phyloP scores from a whole-genome alignment of 805 yeast genomes.

The Scheffersomyces coipomensis region DNA sequence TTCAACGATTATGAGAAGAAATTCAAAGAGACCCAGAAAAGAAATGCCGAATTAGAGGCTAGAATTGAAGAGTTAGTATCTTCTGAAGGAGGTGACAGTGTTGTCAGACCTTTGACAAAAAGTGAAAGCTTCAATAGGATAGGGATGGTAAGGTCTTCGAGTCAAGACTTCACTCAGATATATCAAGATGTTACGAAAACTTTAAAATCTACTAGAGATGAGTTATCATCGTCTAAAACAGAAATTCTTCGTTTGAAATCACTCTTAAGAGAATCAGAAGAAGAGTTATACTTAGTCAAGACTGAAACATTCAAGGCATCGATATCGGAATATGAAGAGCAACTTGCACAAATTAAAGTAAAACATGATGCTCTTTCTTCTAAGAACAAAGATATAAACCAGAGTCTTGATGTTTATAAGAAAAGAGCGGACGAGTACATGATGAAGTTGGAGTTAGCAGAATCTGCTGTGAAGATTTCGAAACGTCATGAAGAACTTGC shows the following conservation, averaged over 20 bases:
- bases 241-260: conserved; percentile 42
- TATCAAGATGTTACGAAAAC: conserved; percentile 51
- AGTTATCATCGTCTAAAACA: conserved; percentile 37
- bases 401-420: conserved; percentile 61
- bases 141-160: conserved; percentile 23
- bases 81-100: conserved; percentile 6
- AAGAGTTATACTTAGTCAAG: conserved; percentile 40
- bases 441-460: conserved; percentile 74
- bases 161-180: conserved; percentile 46
- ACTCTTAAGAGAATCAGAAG: conserved; percentile 41
- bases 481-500: conserved; percentile 59
- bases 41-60: conserved; percentile 32
- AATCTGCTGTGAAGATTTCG: conserved; percentile 64
- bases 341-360: conserved; percentile 49
- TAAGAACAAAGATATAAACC: conserved; percentile 56
- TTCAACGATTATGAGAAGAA: conserved; percentile 35
- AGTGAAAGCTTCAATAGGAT: conserved; percentile 35
- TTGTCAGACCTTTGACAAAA: conserved; percentile 17
- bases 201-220: conserved; percentile 42
- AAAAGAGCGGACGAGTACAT: conserved; percentile 72
- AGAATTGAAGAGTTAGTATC: conserved; percentile 23
- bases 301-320: conserved; percentile 41
- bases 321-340: conserved; percentile 33
- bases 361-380: conserved; percentile 54
- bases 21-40: conserved; percentile 31